Percentiles rank a stretch among this genome's conserved stretches.
These are phyloP conservation scores for Colletotrichum echinochloae DNA, from an alignment of 2,329 filamentous ascomycete species.

Conservation along the genomic window DNA sequence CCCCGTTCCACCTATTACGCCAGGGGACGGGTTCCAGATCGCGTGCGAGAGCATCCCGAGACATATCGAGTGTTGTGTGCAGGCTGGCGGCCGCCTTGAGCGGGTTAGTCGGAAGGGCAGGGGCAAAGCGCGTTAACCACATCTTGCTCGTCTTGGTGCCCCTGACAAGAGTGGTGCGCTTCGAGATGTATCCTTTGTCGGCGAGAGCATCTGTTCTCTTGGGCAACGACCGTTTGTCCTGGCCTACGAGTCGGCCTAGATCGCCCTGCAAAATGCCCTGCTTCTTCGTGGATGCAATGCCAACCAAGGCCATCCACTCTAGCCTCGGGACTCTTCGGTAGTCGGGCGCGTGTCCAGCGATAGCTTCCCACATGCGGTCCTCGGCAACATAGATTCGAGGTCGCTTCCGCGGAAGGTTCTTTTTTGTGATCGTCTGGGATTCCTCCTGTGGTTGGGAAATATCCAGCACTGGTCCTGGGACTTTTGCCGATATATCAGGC, in stretches of 20 bases:
- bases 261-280: slow-evolving; percentile 72
- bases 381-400: slow-evolving; percentile 63
- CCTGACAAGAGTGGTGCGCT: slow-evolving; percentile 68
- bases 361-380: slow-evolving; percentile 68
- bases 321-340: slow-evolving; percentile 68
- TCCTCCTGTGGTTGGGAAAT: not conserved
- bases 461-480: not conserved
- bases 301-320: slow-evolving; percentile 69
- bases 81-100: slow-evolving; percentile 31
- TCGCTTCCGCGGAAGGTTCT: slow-evolving; percentile 30
- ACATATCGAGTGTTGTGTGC: slow-evolving; percentile 41
- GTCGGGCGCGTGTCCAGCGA: slow-evolving; percentile 70
- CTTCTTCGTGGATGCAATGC: slow-evolving; percentile 66
- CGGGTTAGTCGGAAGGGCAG: slow-evolving; percentile 52
- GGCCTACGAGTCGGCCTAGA: slow-evolving; percentile 66
- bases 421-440: not conserved
- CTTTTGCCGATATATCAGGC: not conserved
- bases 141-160: slow-evolving; percentile 73
- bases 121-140: slow-evolving; percentile 69
- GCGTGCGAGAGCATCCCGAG: slow-evolving; percentile 44
- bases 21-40: slow-evolving; percentile 68
- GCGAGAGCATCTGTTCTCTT: slow-evolving; percentile 70
- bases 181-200: slow-evolving; percentile 71
- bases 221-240: slow-evolving; percentile 74
- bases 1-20: slow-evolving; percentile 67